Evolutionary conservation across 179 eudicot genomes (phyloP).

Genomic region (Carnegiea gigantea): DNA sequence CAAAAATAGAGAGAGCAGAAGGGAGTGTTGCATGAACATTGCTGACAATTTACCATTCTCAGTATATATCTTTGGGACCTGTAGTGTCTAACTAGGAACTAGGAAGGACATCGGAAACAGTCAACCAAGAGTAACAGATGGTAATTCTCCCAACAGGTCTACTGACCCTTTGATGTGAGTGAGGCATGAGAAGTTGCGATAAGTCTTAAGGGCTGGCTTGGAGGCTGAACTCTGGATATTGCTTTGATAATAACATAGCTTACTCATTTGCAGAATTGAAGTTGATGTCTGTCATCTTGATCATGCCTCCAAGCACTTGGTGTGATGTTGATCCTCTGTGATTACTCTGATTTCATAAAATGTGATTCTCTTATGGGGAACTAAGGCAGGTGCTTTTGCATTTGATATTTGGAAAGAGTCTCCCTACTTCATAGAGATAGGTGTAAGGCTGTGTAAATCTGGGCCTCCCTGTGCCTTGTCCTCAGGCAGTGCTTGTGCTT

Average conservation of each 20-base stretch:
- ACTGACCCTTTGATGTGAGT: too few relatives aligned
- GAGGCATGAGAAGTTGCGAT: background rate
- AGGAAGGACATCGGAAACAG: background rate
- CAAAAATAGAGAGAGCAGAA: background rate
- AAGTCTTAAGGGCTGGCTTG: background rate
- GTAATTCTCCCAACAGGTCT: background rate
- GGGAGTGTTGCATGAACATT: background rate
- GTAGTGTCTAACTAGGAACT: background rate
- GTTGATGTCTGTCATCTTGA: background rate
- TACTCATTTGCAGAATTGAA: background rate
- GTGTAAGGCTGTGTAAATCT: too few relatives aligned
- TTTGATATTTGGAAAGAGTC: background rate
- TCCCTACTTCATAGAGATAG: too few relatives aligned
- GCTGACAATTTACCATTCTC: background rate
- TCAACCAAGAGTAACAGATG: background rate
- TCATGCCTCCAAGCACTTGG: background rate
- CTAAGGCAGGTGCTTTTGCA: background rate
- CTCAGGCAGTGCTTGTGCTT: too few relatives aligned
- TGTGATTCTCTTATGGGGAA: background rate
- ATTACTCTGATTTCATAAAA: background rate
- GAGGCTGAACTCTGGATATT: background rate
- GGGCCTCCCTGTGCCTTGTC: too few relatives aligned
- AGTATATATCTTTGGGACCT: background rate
- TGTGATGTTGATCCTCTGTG: background rate
- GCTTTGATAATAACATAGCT: background rate